These are phyloP conservation scores for Thalia dealbata DNA, from an alignment of 176 grass and related monocot genomes.

Conservation along the genomic window DNA sequence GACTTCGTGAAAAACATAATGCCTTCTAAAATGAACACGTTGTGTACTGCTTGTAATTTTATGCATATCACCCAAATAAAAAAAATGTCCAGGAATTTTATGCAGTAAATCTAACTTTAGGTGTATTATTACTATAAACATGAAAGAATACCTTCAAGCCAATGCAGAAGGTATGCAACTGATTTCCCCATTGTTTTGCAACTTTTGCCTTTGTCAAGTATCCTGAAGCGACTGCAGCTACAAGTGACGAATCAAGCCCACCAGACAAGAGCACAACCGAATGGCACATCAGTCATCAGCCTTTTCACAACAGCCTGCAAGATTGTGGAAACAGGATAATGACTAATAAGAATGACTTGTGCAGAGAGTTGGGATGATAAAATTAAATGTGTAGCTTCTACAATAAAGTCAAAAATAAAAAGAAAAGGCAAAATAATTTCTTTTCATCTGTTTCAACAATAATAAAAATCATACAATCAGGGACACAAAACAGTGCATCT, in stretches of 20 bases:
- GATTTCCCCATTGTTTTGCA: slow-evolving; percentile 84
- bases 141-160: slow-evolving; percentile 63
- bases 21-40: too few species aligned
- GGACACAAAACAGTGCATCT: not conserved
- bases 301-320: slow-evolving; percentile 78
- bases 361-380: not conserved
- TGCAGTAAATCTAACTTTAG: slow-evolving; percentile 1
- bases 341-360: not conserved
- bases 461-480: not conserved
- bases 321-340: slow-evolving; percentile 1
- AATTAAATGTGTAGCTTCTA: not conserved
- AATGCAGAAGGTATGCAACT: slow-evolving; percentile 87
- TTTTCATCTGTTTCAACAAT: not conserved
- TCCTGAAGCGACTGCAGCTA: slow-evolving; percentile 76
- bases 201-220: slow-evolving; percentile 57
- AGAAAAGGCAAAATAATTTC: not conserved
- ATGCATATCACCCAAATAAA: not conserved
- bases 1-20: too few species aligned
- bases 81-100: not conserved
- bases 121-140: slow-evolving; percentile 3
- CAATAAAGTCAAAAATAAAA: not conserved
- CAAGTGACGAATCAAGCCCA: slow-evolving; percentile 93
- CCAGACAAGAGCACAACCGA: slow-evolving; percentile 98
- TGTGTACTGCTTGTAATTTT: not conserved
- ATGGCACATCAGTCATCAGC: slow-evolving; percentile 96